Conservation (phyloP, 2,329 filamentous ascomycete species). For the Venturia nashicola region DNA sequence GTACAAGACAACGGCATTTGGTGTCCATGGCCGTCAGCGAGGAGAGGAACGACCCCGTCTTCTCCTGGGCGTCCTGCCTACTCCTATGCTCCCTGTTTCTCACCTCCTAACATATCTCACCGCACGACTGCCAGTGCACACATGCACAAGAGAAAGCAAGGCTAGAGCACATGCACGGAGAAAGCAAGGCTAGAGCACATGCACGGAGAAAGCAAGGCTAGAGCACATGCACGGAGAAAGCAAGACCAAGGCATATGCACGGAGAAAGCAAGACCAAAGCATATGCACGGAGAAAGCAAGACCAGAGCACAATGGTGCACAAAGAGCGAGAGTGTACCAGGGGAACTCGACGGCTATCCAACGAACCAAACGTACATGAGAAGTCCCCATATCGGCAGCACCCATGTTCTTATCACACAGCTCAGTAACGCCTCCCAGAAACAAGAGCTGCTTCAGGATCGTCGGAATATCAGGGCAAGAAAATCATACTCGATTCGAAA, state of each 20-base stretch:
- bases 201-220: no score
- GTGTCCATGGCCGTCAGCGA: no score
- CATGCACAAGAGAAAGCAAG: not conserved
- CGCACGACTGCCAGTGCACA: not conserved
- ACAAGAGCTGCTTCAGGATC: not conserved
- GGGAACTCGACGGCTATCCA: not conserved
- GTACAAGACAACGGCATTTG: not conserved
- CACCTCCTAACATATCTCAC: not conserved
- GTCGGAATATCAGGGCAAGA: not conserved
- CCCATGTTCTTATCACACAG: not conserved
- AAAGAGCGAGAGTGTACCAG: not conserved
- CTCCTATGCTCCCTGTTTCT: no score
- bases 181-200: not conserved
- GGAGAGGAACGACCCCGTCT: no score
- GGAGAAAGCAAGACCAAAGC: no score
- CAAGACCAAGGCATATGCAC: no score
- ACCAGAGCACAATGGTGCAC: not conserved
- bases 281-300: not conserved
- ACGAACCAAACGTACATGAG: not conserved
- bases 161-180: not conserved
- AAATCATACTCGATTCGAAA: not conserved
- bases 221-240: no score
- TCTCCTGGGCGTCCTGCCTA: no score
- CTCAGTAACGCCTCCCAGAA: not conserved
- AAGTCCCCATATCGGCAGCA: not conserved